Evolutionary conservation across 2,329 filamentous ascomycete species (phyloP).

Genomic region (Penicillium sp.): DNA sequence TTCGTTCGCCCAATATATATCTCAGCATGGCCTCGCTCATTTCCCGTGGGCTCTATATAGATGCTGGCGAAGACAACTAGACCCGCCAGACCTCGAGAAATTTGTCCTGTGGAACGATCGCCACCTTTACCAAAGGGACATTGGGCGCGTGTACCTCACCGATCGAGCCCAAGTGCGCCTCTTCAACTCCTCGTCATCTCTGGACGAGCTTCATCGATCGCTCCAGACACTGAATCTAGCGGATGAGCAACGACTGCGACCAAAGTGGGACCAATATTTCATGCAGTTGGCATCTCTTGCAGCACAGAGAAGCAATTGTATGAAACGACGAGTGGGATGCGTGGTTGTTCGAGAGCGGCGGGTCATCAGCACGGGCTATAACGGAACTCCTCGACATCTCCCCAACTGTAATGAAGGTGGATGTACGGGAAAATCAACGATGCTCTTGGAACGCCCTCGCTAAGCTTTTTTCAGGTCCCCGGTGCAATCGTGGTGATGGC

Average conservation of each 20-base stretch:
- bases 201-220: conserved; percentile 70
- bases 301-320: conserved; percentile 89
- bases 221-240: conserved; percentile 75
- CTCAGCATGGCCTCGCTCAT: background rate
- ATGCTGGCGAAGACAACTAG: conserved; percentile 50
- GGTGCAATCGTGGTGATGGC: conserved; percentile 76
- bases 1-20: conserved; percentile 19
- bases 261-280: conserved; percentile 96
- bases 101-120: conserved; percentile 68
- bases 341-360: conserved; percentile 83
- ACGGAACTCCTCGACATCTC: conserved; percentile 89
- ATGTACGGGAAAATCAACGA: conserved; percentile 52
- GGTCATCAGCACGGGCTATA: conserved; percentile 95
- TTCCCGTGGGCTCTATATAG: conserved; percentile 36
- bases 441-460: background rate
- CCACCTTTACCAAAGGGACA: conserved; percentile 68
- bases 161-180: conserved; percentile 80
- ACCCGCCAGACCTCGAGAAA: conserved; percentile 56
- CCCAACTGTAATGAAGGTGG: conserved; percentile 92
- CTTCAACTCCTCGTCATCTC: conserved; percentile 76
- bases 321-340: conserved; percentile 95
- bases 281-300: conserved; percentile 95
- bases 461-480: conserved; percentile 44
- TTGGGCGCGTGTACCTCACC: conserved; percentile 73
- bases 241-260: conserved; percentile 76